Evolutionary conservation across 306 rosid species (phyloP).

Genomic region (Datisca glomerata): DNA sequence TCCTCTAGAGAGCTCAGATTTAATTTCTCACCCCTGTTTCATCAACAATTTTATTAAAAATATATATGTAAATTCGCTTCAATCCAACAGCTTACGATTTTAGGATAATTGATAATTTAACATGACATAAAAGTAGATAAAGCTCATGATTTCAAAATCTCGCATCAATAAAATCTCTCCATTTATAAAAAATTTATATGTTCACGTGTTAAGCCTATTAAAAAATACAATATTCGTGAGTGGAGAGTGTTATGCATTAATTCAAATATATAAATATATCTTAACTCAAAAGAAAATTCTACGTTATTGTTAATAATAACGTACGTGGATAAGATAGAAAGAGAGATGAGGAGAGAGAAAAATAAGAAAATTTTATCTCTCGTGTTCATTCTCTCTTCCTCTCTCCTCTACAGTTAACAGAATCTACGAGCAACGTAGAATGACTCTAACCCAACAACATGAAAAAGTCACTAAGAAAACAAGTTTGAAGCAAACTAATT

Average conservation of each 20-base stretch:
- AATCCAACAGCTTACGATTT: not conserved
- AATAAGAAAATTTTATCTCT: too few relatives aligned
- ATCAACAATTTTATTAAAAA: conserved; percentile 4
- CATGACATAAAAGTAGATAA: not conserved
- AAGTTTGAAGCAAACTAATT: not conserved
- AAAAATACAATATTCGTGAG: too few relatives aligned
- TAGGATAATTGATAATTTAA: not conserved
- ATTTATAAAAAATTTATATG: not conserved
- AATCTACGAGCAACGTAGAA: not conserved
- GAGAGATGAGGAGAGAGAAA: too few relatives aligned
- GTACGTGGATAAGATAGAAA: too few relatives aligned
- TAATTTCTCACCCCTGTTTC: conserved; percentile 35
- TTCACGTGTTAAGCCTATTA: not conserved
- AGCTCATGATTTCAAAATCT: not conserved
- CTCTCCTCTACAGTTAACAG: too few relatives aligned
- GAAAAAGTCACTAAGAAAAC: not conserved
- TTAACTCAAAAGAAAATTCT: too few relatives aligned
- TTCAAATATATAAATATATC: too few relatives aligned
- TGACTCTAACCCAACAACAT: too few relatives aligned
- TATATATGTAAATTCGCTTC: not conserved
- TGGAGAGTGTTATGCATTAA: too few relatives aligned
- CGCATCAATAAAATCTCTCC: not conserved
- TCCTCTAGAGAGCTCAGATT: conserved; percentile 43
- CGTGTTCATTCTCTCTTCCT: too few relatives aligned
- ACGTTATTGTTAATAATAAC: too few relatives aligned